phyloP scores from a whole-genome alignment of 208 protist species.

The Leishmania arabica region DNA sequence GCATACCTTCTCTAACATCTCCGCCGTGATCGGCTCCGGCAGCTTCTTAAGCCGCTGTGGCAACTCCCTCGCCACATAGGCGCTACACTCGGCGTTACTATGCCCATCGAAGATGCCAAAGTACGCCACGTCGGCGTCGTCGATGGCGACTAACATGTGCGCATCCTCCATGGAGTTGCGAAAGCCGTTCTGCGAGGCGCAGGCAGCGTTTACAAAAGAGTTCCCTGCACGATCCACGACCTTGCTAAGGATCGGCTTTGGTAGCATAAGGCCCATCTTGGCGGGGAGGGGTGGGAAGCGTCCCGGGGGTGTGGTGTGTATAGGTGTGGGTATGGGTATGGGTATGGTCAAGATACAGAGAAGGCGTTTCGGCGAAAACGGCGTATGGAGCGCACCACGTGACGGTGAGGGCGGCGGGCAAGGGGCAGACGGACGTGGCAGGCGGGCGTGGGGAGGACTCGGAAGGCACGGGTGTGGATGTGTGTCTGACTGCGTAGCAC shows the following conservation, averaged over 20 bases:
- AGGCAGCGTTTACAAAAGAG: slow-evolving; percentile 48
- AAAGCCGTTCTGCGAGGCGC: slow-evolving; percentile 78
- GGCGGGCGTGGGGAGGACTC: background rate
- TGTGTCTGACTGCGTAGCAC: background rate
- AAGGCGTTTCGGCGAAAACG: background rate
- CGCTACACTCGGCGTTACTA: slow-evolving; percentile 79
- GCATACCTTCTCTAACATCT: slow-evolving; percentile 74
- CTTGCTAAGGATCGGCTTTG: slow-evolving; percentile 88
- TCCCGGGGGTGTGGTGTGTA: background rate
- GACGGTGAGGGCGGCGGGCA: background rate
- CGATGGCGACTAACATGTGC: slow-evolving; percentile 61
- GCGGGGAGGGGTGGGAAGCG: background rate
- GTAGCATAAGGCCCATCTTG: slow-evolving; percentile 79
- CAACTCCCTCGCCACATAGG: slow-evolving; percentile 73
- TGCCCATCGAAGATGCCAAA: slow-evolving; percentile 93
- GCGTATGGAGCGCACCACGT: background rate
- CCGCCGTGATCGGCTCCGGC: slow-evolving; percentile 51
- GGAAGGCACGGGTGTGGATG: background rate
- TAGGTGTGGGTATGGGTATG: background rate
- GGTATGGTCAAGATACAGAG: background rate
- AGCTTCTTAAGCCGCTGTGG: slow-evolving; percentile 54
- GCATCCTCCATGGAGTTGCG: slow-evolving; percentile 91
- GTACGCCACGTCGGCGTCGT: slow-evolving; percentile 37
- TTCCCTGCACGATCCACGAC: slow-evolving; percentile 80
- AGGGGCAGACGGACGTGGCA: background rate